A percentile compares a stretch with the other conserved stretches of the same genome.
These are phyloP conservation scores for Plasmopara viticola DNA, from an alignment of 352 stramenopile genomes.

Conservation along the genomic window DNA sequence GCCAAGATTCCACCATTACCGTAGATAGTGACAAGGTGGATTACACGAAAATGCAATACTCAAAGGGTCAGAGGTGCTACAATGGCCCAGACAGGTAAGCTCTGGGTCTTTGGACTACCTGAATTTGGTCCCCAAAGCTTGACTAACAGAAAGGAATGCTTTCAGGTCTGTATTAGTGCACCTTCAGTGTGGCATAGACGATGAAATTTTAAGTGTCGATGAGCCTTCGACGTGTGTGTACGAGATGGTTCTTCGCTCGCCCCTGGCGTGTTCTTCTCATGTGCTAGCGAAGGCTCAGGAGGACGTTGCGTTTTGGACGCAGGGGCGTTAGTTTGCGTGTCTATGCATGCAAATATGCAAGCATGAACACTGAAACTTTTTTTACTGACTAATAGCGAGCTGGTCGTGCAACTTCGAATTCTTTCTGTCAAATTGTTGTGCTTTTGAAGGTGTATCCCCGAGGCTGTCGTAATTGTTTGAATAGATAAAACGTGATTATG, in stretches of 20 bases:
- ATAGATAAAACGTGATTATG: no score
- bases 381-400: no score
- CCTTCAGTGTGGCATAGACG: slow-evolving; percentile 73
- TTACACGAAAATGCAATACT: slow-evolving; percentile 69
- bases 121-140: neutral
- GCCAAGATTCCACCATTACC: neutral
- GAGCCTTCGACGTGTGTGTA: slow-evolving; percentile 92
- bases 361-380: no score
- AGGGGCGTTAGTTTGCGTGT: slow-evolving; percentile 1
- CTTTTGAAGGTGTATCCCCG: no score
- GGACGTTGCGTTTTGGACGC: slow-evolving; percentile 50
- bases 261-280: slow-evolving; percentile 48
- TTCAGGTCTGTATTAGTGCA: slow-evolving; percentile 55
- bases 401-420: no score
- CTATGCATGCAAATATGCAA: neutral
- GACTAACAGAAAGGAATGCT: neutral
- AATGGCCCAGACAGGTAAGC: slow-evolving; percentile 79
- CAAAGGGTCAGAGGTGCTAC: slow-evolving; percentile 85
- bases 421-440: no score
- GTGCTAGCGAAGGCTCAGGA: slow-evolving; percentile 34
- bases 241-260: slow-evolving; percentile 74
- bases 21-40: slow-evolving; percentile 10
- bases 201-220: slow-evolving; percentile 84
- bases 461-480: no score
- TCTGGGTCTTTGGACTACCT: neutral